Evolutionary conservation across 345 rosid genomes (phyloP).

Genomic region (Xanthoceras sorbifolium): DNA sequence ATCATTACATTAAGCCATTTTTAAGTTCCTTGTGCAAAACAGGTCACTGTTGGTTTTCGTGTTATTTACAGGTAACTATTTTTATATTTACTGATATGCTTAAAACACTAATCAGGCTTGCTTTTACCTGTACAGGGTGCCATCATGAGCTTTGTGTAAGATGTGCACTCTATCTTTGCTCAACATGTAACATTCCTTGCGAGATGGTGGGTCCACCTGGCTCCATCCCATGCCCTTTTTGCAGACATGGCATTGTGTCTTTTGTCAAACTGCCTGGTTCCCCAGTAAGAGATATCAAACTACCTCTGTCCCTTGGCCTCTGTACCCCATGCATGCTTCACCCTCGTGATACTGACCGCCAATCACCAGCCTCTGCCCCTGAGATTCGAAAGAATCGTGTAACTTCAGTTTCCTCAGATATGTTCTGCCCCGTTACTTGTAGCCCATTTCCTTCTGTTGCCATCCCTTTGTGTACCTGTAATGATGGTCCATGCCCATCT

Average conservation of each 20-base stretch:
- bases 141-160: conserved; percentile 90
- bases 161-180: conserved; percentile 95
- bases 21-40: not conserved
- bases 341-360: conserved; percentile 51
- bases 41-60: not conserved
- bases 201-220: conserved; percentile 73
- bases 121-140: conserved; percentile 62
- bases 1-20: not conserved
- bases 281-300: conserved; percentile 58
- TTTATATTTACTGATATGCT: not conserved
- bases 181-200: conserved; percentile 69
- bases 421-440: conserved; percentile 88
- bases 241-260: conserved; percentile 83
- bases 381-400: conserved; percentile 69
- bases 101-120: not conserved
- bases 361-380: conserved; percentile 59
- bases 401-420: conserved; percentile 80
- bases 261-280: conserved; percentile 74
- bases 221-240: conserved; percentile 94
- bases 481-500: conserved; percentile 78
- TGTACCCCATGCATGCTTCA: conserved; percentile 95
- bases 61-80: conserved; percentile 7
- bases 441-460: conserved; percentile 92
- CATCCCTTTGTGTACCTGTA: conserved; percentile 87
- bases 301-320: conserved; percentile 72